A percentile compares a stretch with the other conserved stretches of the same genome.
Conservation (phyloP, 2,329 filamentous ascomycete genomes). For the Trichophyton schoenleinii region DNA sequence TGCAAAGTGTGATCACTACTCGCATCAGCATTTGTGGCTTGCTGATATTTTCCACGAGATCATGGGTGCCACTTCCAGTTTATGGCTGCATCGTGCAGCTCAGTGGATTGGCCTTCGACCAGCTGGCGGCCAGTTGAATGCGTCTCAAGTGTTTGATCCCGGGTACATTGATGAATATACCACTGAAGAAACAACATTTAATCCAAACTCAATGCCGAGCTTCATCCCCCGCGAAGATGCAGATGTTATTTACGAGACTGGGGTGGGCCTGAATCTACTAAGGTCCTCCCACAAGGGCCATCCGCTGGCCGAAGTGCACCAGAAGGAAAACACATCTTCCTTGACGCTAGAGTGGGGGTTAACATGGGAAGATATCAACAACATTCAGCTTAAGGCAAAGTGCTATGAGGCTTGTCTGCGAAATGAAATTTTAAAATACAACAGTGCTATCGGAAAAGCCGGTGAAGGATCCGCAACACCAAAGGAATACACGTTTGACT, state of each 20-base stretch:
- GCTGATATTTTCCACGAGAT: slow-evolving; percentile 55
- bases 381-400: slow-evolving; percentile 48
- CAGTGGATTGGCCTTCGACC: slow-evolving; percentile 62
- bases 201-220: slow-evolving; percentile 42
- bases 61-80: slow-evolving; percentile 48
- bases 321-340: slow-evolving; percentile 37
- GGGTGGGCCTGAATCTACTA: slow-evolving; percentile 61
- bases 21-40: slow-evolving; percentile 51
- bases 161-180: slow-evolving; percentile 1
- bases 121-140: background rate
- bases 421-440: slow-evolving; percentile 28
- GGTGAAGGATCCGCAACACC: background rate
- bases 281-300: slow-evolving; percentile 58
- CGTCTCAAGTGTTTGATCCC: background rate
- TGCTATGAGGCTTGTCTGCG: slow-evolving; percentile 28
- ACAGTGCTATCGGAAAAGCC: slow-evolving; percentile 14
- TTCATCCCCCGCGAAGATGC: slow-evolving; percentile 62
- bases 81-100: slow-evolving; percentile 55
- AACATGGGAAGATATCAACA: slow-evolving; percentile 56
- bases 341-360: slow-evolving; percentile 57
- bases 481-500: background rate
- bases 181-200: slow-evolving; percentile 38
- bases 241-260: slow-evolving; percentile 63
- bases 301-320: slow-evolving; percentile 46
- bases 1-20: slow-evolving; percentile 48